Evolutionary conservation across 225 moss, liverwort and hornwort genomes (phyloP), one percentile per base, ranked within the genome.

Genomic region (Antitrichia curtipendula): DNA sequence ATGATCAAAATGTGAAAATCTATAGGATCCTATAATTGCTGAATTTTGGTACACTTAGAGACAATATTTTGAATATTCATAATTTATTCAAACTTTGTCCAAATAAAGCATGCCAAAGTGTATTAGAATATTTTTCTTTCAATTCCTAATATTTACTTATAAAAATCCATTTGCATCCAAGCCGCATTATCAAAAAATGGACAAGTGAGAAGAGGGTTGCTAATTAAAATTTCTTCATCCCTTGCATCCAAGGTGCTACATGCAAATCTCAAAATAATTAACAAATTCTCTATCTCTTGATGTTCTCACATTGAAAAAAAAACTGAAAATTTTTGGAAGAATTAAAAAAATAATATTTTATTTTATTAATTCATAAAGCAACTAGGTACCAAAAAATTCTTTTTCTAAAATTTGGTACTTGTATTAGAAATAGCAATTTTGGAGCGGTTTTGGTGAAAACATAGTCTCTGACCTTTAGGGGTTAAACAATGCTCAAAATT

Each of bases 11-110:
- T 12, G 21, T 66, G n/a, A 66, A 64, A 22, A 66, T 66, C 12
- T n/a, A 12, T 21, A 1, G n/a, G 4, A 21, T 0, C 7, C 2
- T 66, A n/a, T 6, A 12, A 36, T 20, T 65, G 7, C 12, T 66
- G 21, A 21, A 12, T n/a, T 34, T n/a, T 21, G 21, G 45, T n/a
- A 22, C 2, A n/a, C 7, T 7, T 22, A 66, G 2, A 66, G 6
- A n/a, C 0, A 22, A 1, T 66, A 22, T 21, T 38, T n/a, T 38
- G 21, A 66, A 22, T 22, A 66, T 22, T 66, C 2, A 66, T 22
- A 66, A 21, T n/a, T 65, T 21, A 6, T 66, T n/a, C 4, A 12
- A 21, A 66, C 1, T 0, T 1, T 23, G 4, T 68, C 0, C 7
- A 66, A 38, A 68, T 38, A 68, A 68, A 68, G 13, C 23, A 68